phyloP scores from a whole-genome alignment of 306 rosid species.

The Trifolium fragiferum region DNA sequence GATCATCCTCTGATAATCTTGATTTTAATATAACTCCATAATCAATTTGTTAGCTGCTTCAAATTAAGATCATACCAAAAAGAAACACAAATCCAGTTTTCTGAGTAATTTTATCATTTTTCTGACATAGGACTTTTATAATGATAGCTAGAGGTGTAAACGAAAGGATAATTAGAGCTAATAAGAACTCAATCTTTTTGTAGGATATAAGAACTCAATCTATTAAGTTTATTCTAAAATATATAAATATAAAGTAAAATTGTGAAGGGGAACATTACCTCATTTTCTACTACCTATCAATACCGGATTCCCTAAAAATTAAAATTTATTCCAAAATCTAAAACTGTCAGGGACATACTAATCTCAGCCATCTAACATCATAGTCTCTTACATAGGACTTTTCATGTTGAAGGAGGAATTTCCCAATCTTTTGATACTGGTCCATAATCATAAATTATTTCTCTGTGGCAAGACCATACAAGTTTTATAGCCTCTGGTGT shows the following conservation, averaged over 20 bases:
- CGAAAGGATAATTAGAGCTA: slow-evolving; percentile 1
- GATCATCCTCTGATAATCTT: not conserved
- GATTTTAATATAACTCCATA: not conserved
- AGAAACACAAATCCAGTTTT: not conserved
- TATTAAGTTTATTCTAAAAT: slow-evolving; percentile 35
- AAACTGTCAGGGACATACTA: not conserved
- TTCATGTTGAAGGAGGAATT: slow-evolving; percentile 76
- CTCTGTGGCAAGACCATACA: slow-evolving; percentile 98
- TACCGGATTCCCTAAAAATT: slow-evolving; percentile 27
- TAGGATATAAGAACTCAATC: not conserved
- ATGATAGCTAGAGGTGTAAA: not conserved
- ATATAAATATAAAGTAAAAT: not conserved
- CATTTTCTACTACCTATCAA: not conserved
- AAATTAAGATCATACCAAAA: not conserved
- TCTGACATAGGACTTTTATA: not conserved
- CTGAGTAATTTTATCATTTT: not conserved
- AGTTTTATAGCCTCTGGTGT: slow-evolving; percentile 98
- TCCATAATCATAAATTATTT: slow-evolving; percentile 83
- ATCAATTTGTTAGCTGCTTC: not conserved
- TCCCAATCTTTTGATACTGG: slow-evolving; percentile 72
- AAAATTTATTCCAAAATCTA: slow-evolving; percentile 40
- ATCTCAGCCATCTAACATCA: slow-evolving; percentile 10
- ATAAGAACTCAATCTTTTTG: not conserved
- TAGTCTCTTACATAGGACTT: slow-evolving; percentile 29
- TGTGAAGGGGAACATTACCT: not conserved